phyloP scores from a whole-genome alignment of 257 asterid genomes.

The Solanum tarapatanum region DNA sequence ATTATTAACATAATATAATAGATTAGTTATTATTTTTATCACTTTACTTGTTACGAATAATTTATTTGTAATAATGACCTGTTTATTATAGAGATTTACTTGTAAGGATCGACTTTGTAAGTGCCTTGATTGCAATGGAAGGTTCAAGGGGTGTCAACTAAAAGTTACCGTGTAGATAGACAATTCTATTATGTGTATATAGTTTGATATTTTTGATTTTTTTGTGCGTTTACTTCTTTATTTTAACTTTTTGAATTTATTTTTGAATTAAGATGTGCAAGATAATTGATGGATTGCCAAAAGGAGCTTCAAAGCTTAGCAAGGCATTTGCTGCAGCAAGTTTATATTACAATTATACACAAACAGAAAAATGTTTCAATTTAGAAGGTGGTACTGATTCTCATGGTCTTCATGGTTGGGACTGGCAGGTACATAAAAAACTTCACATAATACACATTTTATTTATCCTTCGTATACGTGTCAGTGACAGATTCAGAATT shows the following conservation, averaged over 20 bases:
- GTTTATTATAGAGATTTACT: background rate
- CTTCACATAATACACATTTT: background rate
- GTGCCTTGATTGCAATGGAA: background rate
- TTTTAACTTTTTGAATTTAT: background rate
- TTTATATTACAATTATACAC: conserved; percentile 60
- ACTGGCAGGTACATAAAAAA: conserved; percentile 53
- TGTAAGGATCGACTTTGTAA: background rate
- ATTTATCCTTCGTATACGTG: rapidly evolving
- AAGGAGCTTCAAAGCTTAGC: conserved; percentile 31
- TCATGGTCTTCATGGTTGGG: conserved; percentile 67
- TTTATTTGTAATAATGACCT: background rate
- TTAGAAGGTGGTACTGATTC: conserved; percentile 38
- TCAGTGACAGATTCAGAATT: background rate
- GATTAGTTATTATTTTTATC: background rate
- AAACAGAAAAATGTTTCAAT: conserved; percentile 48
- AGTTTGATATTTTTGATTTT: background rate
- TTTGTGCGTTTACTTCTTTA: background rate
- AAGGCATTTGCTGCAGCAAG: conserved; percentile 61
- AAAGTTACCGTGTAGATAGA: background rate
- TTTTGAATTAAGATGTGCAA: conserved; percentile 49
- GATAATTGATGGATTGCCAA: conserved; percentile 47
- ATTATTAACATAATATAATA: background rate
- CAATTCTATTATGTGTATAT: background rate
- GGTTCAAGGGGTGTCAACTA: background rate
- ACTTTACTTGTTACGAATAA: rapidly evolving